Evolutionary conservation across 2,329 filamentous ascomycete genomes (phyloP).

Genomic region (Sclerotiophoma versabilis): DNA sequence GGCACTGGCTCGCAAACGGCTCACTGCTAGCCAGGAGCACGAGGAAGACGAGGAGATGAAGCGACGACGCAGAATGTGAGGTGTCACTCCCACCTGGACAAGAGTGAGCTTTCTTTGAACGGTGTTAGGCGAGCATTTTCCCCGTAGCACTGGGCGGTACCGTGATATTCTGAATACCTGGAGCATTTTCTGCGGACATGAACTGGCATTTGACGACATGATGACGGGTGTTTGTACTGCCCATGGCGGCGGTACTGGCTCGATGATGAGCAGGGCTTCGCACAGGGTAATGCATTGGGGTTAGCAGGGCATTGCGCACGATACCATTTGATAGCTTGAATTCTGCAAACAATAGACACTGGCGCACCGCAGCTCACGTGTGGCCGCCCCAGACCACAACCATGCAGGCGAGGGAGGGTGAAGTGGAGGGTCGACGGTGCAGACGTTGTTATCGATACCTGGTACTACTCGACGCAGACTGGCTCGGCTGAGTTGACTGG

Average conservation of each 20-base stretch:
- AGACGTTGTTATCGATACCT: too few relatives aligned
- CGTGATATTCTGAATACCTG: conserved; percentile 40
- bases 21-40: conserved; percentile 50
- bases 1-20: conserved; percentile 52
- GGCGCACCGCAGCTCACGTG: neutral
- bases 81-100: neutral
- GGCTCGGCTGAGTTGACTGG: conserved; percentile 16
- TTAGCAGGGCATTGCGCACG: conserved; percentile 41
- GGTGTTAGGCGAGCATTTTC: conserved; percentile 4
- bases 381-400: neutral
- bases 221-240: conserved; percentile 33
- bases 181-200: conserved; percentile 43
- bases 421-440: neutral
- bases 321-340: conserved; percentile 48
- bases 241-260: conserved; percentile 31
- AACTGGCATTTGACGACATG: conserved; percentile 46
- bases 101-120: neutral
- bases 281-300: conserved; percentile 40
- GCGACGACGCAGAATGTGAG: conserved; percentile 47
- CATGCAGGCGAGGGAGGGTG: conserved; percentile 27
- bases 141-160: conserved; percentile 35
- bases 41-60: conserved; percentile 50
- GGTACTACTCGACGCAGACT: too few relatives aligned
- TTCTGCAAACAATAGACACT: conserved; percentile 26
- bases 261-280: conserved; percentile 36